Base-by-base conservation (phyloP, 768 basidiomycete genomes). In the Mycena chlorophos region DNA sequence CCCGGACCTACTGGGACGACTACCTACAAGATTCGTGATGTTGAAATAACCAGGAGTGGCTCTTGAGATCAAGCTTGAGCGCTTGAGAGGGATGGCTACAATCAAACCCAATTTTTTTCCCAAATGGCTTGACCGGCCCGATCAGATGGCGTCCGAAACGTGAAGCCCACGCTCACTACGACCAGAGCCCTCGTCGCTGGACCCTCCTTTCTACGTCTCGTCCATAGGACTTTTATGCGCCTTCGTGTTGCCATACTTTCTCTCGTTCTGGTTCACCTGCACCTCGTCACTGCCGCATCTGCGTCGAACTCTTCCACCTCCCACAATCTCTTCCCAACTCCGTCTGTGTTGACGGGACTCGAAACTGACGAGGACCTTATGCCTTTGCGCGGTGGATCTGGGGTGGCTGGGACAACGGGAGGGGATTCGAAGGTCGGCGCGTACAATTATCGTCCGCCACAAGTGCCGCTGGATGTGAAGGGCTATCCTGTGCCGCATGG, bases 401-500 rank as follows among this genome's bases (percentile, higher is more conserved):
- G n/a, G n/a, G n/a, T n/a, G n/a, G n/a, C n/a, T n/a, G n/a, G n/a
- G n/a, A n/a, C n/a, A n/a, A n/a, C n/a, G n/a, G n/a, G n/a, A n/a
- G n/a, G n/a, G n/a, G n/a, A n/a, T n/a, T n/a, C n/a, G n/a, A n/a
- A n/a, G n/a, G n/a, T n/a, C n/a, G n/a, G n/a, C n/a, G 52, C 63
- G 25, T 63, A 55, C 43, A 54, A 46, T 8, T 70, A 65, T 50
- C 69, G 65, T 42, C 66, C 66, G n/a, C 74, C 74, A 4, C 77
- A 78, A 58, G 71, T 74, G 26, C 77, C 78, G 14, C 65, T 89
- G 17, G 84, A 89, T 49, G 82, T 84, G 1, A 75, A 84, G 22
- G 70, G 70, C 6, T 91, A 91, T 64, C 81, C 84, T 3, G 66
- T 74, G 0, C 88, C 88, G 2, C 54, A 68, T 2, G 78, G 72